These are phyloP conservation scores for Trichothecium sympodiale DNA, from an alignment of 2,329 filamentous ascomycete genomes.

Conservation along the genomic window DNA sequence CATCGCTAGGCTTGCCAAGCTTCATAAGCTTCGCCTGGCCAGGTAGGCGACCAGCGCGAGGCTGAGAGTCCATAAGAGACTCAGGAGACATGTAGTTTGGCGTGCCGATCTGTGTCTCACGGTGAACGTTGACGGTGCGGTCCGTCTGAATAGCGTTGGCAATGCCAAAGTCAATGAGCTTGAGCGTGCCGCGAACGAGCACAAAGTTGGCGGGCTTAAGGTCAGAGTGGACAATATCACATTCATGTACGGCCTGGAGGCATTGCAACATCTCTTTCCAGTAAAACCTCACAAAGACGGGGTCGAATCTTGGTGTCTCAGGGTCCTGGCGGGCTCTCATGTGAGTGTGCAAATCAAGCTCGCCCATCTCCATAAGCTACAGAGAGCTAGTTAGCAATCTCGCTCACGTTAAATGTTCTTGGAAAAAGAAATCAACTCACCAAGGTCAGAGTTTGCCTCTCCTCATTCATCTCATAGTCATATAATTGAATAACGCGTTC, in stretches of 20 bases:
- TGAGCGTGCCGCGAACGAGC: constrained; percentile 77
- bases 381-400: constrained; percentile 11
- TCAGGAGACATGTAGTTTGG: constrained; percentile 99
- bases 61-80: constrained; percentile 71
- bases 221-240: constrained; percentile 93
- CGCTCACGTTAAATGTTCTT: neutral
- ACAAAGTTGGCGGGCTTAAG: constrained; percentile 97
- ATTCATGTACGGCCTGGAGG: constrained; percentile 74
- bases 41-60: constrained; percentile 29
- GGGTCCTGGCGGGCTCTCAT: constrained; percentile 62
- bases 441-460: constrained; percentile 79
- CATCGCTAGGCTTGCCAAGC: constrained; percentile 86
- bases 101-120: constrained; percentile 88
- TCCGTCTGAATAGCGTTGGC: constrained; percentile 94
- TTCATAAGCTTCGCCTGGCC: constrained; percentile 71
- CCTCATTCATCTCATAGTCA: constrained; percentile 88
- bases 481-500: constrained; percentile 84
- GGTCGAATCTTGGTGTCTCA: constrained; percentile 68
- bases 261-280: constrained; percentile 99
- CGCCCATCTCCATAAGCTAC: constrained; percentile 93
- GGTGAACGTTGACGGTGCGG: constrained; percentile 93
- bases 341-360: constrained; percentile 83
- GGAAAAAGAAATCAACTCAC: constrained; percentile 35
- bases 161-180: constrained; percentile 97
- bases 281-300: constrained; percentile 89